Percentiles rank a stretch among this genome's conserved stretches.
Evolutionary conservation across 2,329 filamentous ascomycete species (phyloP).

Genomic region (Xylariales sp.): DNA sequence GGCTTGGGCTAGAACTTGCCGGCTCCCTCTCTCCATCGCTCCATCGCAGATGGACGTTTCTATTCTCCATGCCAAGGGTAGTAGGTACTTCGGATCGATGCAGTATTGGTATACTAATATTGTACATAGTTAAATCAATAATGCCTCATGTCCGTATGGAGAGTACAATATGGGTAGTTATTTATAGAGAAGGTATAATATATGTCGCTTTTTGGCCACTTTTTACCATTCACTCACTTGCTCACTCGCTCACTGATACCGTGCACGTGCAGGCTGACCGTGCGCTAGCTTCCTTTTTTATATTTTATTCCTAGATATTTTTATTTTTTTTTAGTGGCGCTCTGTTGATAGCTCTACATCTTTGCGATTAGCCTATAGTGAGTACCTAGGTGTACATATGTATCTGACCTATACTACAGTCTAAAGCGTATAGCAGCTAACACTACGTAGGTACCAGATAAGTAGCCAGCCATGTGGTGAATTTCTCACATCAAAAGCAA

Average conservation of each 20-base stretch:
- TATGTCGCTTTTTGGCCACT: conserved; percentile 27
- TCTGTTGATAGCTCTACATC: neutral
- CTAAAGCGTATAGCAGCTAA: neutral
- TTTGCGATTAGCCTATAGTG: neutral
- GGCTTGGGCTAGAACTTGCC: conserved; percentile 33
- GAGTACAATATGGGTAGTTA: conserved; percentile 26
- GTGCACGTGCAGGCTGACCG: neutral
- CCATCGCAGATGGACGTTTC: conserved; percentile 15
- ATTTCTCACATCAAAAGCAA: neutral
- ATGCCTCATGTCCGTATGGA: conserved; percentile 28
- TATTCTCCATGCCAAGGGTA: conserved; percentile 10
- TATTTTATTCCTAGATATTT: too few relatives aligned
- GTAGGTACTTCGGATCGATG: conserved; percentile 11
- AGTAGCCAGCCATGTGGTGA: neutral
- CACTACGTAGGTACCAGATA: too few relatives aligned
- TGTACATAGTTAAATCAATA: conserved; percentile 29
- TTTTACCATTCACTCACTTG: neutral
- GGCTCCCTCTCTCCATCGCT: conserved; percentile 2
- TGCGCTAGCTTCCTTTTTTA: conserved; percentile 16
- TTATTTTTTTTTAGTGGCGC: neutral
- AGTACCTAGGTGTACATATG: too few relatives aligned
- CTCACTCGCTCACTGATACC: too few relatives aligned
- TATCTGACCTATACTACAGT: neutral
- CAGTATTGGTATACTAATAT: conserved; percentile 12
- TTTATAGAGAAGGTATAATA: conserved; percentile 30